These are phyloP conservation scores for Rhizopogon vesiculosus DNA, from an alignment of 768 basidiomycete genomes.

Conservation along the genomic window DNA sequence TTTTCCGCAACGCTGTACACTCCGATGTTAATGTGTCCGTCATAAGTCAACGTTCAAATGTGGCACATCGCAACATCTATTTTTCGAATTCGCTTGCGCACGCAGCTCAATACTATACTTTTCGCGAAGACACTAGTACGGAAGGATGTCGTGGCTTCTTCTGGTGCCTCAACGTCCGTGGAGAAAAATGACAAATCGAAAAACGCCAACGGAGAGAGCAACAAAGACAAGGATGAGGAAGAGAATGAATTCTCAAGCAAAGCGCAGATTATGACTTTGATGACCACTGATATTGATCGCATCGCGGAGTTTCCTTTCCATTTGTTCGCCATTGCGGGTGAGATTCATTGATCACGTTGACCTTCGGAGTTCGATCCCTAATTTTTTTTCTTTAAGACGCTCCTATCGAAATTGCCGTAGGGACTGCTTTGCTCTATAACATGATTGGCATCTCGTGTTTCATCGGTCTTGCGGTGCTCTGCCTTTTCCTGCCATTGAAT, in stretches of 20 bases:
- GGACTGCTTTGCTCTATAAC: conserved; percentile 69
- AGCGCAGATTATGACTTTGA: conserved; percentile 88
- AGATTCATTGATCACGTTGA: conserved; percentile 9
- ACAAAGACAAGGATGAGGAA: conserved; percentile 16
- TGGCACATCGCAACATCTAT: conserved; percentile 68
- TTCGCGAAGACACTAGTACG: conserved; percentile 84
- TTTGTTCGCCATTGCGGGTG: conserved; percentile 69
- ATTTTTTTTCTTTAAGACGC: conserved; percentile 43
- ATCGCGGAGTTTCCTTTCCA: conserved; percentile 84
- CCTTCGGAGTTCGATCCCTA: background rate
- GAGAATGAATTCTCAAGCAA: conserved; percentile 64
- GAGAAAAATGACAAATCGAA: conserved; percentile 13
- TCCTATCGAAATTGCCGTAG: conserved; percentile 74
- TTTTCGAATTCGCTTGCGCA: conserved; percentile 63
- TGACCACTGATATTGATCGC: conserved; percentile 93
- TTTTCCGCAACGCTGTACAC: conserved; percentile 37
- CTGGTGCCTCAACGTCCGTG: conserved; percentile 23
- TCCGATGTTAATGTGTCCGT: background rate
- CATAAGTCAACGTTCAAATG: conserved; percentile 59
- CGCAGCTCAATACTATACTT: conserved; percentile 79
- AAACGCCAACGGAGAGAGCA: conserved; percentile 5
- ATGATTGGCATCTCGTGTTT: conserved; percentile 78
- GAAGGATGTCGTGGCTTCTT: conserved; percentile 77
- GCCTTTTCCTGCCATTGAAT: conserved; percentile 71
- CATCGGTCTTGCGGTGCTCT: conserved; percentile 73